Percentiles rank a stretch among this genome's conserved stretches.
Conservation (phyloP, 148 eudicot species). For the Vaccinium myrtillus region DNA sequence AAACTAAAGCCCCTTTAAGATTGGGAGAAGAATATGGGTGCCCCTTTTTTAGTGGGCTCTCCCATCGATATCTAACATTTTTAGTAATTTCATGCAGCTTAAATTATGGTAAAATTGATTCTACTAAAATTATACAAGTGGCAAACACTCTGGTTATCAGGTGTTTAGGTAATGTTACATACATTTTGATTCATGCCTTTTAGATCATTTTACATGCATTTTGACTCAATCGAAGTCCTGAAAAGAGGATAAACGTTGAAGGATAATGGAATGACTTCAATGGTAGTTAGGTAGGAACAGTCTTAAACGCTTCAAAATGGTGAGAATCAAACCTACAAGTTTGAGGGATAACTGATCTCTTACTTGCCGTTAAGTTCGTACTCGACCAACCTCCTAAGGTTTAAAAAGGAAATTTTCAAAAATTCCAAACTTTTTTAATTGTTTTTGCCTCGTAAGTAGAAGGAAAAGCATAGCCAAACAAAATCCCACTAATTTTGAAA, state of each 20-base stretch:
- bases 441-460: background rate
- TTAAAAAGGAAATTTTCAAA: background rate
- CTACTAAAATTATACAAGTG: no score
- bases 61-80: background rate
- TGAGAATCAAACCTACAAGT: background rate
- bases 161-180: no score
- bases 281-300: background rate
- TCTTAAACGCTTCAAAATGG: background rate
- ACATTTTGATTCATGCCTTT: background rate
- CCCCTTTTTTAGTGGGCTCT: constrained; percentile 20
- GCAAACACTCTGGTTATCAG: no score
- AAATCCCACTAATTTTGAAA: background rate
- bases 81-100: constrained; percentile 5
- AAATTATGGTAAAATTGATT: background rate
- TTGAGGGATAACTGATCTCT: background rate
- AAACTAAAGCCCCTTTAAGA: constrained; percentile 19
- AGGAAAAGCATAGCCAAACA: background rate
- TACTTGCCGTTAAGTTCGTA: background rate
- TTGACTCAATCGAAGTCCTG: background rate
- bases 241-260: background rate
- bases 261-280: background rate
- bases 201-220: background rate
- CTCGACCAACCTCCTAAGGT: background rate
- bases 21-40: constrained; percentile 25
- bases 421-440: background rate